These are phyloP conservation scores for Zygosaccharomyces pseudobailii DNA, from an alignment of 1,139 yeast species.

Conservation along the genomic window DNA sequence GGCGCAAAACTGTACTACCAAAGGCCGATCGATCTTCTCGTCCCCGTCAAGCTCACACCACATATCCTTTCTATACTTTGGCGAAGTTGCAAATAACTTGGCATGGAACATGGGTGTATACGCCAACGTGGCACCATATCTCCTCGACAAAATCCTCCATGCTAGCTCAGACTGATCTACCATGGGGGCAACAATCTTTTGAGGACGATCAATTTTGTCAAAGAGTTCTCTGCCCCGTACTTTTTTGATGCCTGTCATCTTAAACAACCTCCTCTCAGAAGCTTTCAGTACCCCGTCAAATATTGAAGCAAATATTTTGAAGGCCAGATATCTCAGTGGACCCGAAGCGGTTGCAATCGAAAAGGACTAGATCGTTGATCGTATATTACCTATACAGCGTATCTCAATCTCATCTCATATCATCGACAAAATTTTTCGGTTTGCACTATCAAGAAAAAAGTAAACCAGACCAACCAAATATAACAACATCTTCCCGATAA, in stretches of 20 bases:
- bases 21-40: slow-evolving; percentile 61
- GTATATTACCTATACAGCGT: neutral
- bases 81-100: slow-evolving; percentile 76
- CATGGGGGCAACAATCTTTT: slow-evolving; percentile 94
- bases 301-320: slow-evolving; percentile 1
- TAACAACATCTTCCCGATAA: neutral
- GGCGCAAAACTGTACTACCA: slow-evolving; percentile 92
- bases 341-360: neutral
- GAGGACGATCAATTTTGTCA: slow-evolving; percentile 67
- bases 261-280: slow-evolving; percentile 1
- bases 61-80: slow-evolving; percentile 73
- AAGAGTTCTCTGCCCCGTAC: slow-evolving; percentile 65
- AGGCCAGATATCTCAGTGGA: neutral
- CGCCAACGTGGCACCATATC: slow-evolving; percentile 88
- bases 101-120: slow-evolving; percentile 98
- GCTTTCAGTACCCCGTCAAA: slow-evolving; percentile 2
- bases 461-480: neutral
- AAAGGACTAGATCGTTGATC: neutral
- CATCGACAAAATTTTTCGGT: neutral
- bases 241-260: slow-evolving; percentile 13
- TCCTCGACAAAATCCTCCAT: slow-evolving; percentile 84
- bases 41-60: slow-evolving; percentile 74
- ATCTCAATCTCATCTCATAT: neutral
- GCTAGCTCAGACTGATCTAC: slow-evolving; percentile 96
- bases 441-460: neutral